Evolutionary conservation across 1,139 yeast genomes (phyloP).

Genomic region (Taiozyma onychis): DNA sequence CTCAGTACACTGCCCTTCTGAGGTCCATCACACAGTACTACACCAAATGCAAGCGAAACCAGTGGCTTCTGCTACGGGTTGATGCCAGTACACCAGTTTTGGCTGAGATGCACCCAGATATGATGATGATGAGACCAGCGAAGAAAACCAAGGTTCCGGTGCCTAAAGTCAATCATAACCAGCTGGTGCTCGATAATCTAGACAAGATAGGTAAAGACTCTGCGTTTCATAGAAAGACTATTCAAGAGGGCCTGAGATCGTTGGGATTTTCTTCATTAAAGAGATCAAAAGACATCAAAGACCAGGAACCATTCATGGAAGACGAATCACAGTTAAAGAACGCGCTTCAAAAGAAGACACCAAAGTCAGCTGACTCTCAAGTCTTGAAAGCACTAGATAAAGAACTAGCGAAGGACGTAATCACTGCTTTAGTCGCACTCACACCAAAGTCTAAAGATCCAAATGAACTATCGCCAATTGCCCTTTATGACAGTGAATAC

Average conservation of each 20-base stretch:
- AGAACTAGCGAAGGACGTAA: conserved; percentile 7
- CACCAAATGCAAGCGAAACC: conserved; percentile 7
- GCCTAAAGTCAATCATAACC: conserved; percentile 1
- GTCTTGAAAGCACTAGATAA: conserved; percentile 7
- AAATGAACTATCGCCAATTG: conserved; percentile 10
- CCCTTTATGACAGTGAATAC: conserved; percentile 7
- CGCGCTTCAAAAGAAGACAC: not conserved
- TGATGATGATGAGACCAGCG: not conserved
- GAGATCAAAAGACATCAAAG: conserved; percentile 13
- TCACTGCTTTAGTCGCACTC: conserved; percentile 11
- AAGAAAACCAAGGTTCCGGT: not conserved
- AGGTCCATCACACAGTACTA: conserved; percentile 6
- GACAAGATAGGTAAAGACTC: conserved; percentile 26
- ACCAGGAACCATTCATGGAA: conserved; percentile 11
- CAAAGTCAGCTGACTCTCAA: conserved; percentile 6
- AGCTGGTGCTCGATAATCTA: conserved; percentile 11
- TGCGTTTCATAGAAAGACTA: conserved; percentile 21
- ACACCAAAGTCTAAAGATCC: conserved; percentile 15
- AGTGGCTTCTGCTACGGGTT: conserved; percentile 10
- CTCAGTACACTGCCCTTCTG: not conserved
- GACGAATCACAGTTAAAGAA: conserved; percentile 17
- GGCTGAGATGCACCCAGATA: not conserved
- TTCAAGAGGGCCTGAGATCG: conserved; percentile 24
- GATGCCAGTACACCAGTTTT: not conserved
- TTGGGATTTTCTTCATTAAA: conserved; percentile 20